These are phyloP conservation scores for Pholiota microspora DNA, from an alignment of 768 basidiomycete species.

Conservation along the genomic window DNA sequence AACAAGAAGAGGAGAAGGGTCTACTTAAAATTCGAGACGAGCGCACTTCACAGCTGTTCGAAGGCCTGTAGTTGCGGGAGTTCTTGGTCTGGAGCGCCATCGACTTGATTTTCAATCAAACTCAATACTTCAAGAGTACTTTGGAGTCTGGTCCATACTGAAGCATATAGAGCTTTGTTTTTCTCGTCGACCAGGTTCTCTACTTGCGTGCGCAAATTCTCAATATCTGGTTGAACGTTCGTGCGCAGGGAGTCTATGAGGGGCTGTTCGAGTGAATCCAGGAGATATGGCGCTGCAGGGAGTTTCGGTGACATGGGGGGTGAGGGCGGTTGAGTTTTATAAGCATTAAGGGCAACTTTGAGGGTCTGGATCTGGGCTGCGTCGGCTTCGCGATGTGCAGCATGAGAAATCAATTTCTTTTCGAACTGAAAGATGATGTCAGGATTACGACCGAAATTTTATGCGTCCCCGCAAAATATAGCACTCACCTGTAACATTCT, in stretches of 20 bases:
- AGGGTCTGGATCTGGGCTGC: not conserved
- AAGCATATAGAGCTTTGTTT: slow-evolving; percentile 17
- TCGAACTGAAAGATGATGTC: too few species aligned
- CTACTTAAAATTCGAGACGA: too few species aligned
- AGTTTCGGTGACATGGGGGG: slow-evolving; percentile 9
- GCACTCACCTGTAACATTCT: not conserved
- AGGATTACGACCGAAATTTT: too few species aligned
- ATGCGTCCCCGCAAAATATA: not conserved
- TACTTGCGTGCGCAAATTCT: slow-evolving; percentile 14
- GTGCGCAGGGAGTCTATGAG: slow-evolving; percentile 14
- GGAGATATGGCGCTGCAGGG: slow-evolving; percentile 13
- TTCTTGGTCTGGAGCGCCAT: not conserved
- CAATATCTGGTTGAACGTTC: slow-evolving; percentile 15
- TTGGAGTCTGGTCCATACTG: slow-evolving; percentile 18
- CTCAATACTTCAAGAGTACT: slow-evolving; percentile 16
- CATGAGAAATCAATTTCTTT: not conserved
- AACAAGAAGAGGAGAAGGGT: too few species aligned
- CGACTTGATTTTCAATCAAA: not conserved
- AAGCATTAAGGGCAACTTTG: slow-evolving; percentile 20
- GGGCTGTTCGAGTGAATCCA: slow-evolving; percentile 17
- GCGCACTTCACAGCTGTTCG: too few species aligned
- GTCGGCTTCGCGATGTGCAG: not conserved
- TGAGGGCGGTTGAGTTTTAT: slow-evolving; percentile 15
- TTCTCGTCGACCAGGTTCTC: slow-evolving; percentile 18
- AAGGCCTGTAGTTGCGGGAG: too few species aligned